These are phyloP conservation scores for Colletotrichum cuscutae DNA, from an alignment of 2,329 filamentous ascomycete species.

Conservation along the genomic window DNA sequence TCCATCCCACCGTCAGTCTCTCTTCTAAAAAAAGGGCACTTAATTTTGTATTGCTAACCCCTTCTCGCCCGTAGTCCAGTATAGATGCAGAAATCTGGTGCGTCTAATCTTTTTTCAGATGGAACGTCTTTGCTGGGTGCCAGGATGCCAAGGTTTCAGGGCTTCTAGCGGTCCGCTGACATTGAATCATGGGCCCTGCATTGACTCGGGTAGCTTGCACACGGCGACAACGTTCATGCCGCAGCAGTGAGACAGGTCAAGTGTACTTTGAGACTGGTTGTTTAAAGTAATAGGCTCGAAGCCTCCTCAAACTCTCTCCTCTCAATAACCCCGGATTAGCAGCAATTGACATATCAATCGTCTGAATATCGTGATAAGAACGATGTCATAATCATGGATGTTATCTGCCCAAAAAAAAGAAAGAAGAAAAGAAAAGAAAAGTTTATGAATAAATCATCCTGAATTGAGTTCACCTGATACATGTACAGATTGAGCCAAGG, in stretches of 20 bases:
- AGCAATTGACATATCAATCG: not conserved
- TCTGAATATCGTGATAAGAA: slow-evolving; percentile 9
- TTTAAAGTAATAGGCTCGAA: slow-evolving; percentile 4
- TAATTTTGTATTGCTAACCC: not conserved
- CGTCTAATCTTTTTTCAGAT: slow-evolving; percentile 25
- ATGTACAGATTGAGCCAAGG: not conserved
- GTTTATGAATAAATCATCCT: not conserved
- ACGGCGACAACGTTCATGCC: not conserved
- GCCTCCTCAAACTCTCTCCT: not conserved
- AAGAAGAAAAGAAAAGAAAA: not conserved
- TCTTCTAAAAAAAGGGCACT: not conserved
- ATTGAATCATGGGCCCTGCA: slow-evolving; percentile 10
- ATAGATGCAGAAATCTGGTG: not conserved
- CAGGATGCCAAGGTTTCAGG: not conserved
- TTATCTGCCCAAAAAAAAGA: slow-evolving; percentile 2
- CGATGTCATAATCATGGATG: slow-evolving; percentile 15
- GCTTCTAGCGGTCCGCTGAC: slow-evolving; percentile 1
- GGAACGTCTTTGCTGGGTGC: slow-evolving; percentile 21
- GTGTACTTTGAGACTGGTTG: not conserved
- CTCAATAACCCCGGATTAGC: not conserved
- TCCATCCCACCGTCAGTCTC: not conserved
- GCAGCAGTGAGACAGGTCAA: not conserved
- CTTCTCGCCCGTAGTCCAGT: not conserved
- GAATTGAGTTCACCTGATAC: not conserved
- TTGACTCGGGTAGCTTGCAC: slow-evolving; percentile 17